Evolutionary conservation across 345 rosid species (phyloP).

Genomic region (Bruguiera sexangula): DNA sequence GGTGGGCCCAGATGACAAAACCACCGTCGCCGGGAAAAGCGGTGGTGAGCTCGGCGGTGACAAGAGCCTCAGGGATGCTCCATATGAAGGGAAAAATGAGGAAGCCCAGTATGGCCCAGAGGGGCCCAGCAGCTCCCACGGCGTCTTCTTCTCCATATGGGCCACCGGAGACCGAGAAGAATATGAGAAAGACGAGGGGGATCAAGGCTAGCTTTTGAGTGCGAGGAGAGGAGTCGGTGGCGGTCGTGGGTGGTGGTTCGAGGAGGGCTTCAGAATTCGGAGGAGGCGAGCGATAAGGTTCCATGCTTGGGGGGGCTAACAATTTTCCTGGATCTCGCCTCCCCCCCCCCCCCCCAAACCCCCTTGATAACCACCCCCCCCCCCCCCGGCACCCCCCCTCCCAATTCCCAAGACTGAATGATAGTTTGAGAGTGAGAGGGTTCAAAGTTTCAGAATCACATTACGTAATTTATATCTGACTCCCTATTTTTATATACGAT

Average conservation of each 20-base stretch:
- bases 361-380: no score
- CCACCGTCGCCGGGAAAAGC: slow-evolving; percentile 33
- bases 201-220: slow-evolving; percentile 14
- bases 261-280: slow-evolving; percentile 8
- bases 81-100: slow-evolving; percentile 25
- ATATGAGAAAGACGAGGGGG: slow-evolving; percentile 30
- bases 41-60: slow-evolving; percentile 33
- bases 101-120: slow-evolving; percentile 29
- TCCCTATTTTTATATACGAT: no score
- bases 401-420: no score
- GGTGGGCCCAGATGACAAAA: slow-evolving; percentile 27
- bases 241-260: neutral
- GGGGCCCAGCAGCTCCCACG: slow-evolving; percentile 26
- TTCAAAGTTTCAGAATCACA: no score
- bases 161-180: slow-evolving; percentile 27
- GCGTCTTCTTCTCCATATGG: slow-evolving; percentile 25
- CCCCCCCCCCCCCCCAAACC: no score
- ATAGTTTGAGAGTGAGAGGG: no score
- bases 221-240: neutral
- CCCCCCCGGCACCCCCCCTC: fast-evolving
- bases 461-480: no score
- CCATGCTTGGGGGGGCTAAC: neutral
- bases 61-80: slow-evolving; percentile 27
- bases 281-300: neutral
- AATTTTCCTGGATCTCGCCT: no score